phyloP scores from a whole-genome alignment of 1,284 basidiomycete genomes.

The Agroathelia rolfsii region DNA sequence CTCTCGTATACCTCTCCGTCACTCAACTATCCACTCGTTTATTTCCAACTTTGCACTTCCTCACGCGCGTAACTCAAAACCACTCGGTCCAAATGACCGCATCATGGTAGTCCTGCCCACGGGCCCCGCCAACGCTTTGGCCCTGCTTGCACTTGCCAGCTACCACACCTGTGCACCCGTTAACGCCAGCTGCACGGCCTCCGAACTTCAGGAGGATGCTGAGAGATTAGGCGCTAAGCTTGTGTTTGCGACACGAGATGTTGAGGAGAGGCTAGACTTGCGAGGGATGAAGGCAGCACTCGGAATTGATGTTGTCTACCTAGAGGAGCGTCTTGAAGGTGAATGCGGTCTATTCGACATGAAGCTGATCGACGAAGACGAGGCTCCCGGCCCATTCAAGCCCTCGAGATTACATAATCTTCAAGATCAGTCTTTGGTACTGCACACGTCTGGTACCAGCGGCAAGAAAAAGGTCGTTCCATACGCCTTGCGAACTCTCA shows the following conservation, averaged over 20 bases:
- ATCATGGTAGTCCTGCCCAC: constrained; percentile 34
- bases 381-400: constrained; percentile 10
- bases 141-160: constrained; percentile 27
- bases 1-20: constrained; percentile 19
- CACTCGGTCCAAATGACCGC: constrained; percentile 30
- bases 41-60: constrained; percentile 28
- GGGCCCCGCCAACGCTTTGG: constrained; percentile 34
- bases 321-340: constrained; percentile 22
- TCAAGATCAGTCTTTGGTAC: constrained; percentile 42
- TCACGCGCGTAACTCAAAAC: constrained; percentile 17
- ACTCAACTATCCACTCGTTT: constrained; percentile 24
- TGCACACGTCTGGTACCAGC: constrained; percentile 59
- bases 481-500: constrained; percentile 46
- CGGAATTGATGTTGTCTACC: constrained; percentile 26
- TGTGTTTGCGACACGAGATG: constrained; percentile 29
- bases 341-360: constrained; percentile 32
- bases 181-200: constrained; percentile 31
- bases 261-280: constrained; percentile 27
- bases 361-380: constrained; percentile 19
- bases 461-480: constrained; percentile 53
- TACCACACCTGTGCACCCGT: constrained; percentile 36
- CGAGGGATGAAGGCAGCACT: constrained; percentile 22
- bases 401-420: constrained; percentile 27
- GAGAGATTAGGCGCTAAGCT: constrained; percentile 25
- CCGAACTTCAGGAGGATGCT: constrained; percentile 32